Evolutionary conservation across 768 basidiomycete genomes (phyloP), one percentile per base, ranked within the genome.

Genomic region (Steccherinum ochraceum): DNA sequence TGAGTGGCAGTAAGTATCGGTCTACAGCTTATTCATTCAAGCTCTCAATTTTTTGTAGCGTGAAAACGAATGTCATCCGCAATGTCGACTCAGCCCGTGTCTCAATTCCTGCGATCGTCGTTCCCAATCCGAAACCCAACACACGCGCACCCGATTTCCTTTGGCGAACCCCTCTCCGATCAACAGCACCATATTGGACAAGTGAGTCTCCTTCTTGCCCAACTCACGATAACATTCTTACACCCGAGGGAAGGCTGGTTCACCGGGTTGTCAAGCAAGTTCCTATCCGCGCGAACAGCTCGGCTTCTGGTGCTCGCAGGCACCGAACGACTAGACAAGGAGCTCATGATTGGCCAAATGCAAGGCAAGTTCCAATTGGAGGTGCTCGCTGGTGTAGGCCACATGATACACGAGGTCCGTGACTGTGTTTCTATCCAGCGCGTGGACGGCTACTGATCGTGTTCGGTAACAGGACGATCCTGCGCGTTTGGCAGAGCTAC

Each of bases 341-440:
- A 91, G 57, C 76, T 99, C 43, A 96, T 95, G 86, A 93, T 98
- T 46, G 96, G 80, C 0, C 82, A 83, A 62, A 83, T 83, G 81
- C 81, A 75, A 61, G 79, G 81, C 25, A 97, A 96, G 65, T 99
- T 97, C 68, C 95, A 97, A 68, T 77, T 97, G 65, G 84, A 79
- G 20, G 92, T 99, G 30, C 77, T 95, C 53, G 79, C 82, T 7
- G 82, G 84, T 26, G 90, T 91, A 0, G 95, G 96, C 0, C 96
- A 99, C 62, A 89, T 96, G 72, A 64, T 99, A 20, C 95, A 98
- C 43, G 95, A 97, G 76, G 93, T 92, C 49, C 42, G 79, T 63
- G 12, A 19, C 18, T 1, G 46, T 11, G n/a, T 26, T 10, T 47
- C 12, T 25, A 7, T 10, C 30, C 10, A 5, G 23, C 12, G 19